A percentile compares a stretch with the other conserved stretches of the same genome.
Evolutionary conservation across 768 basidiomycete species (phyloP).

Genomic region (Tricholoma sp.): DNA sequence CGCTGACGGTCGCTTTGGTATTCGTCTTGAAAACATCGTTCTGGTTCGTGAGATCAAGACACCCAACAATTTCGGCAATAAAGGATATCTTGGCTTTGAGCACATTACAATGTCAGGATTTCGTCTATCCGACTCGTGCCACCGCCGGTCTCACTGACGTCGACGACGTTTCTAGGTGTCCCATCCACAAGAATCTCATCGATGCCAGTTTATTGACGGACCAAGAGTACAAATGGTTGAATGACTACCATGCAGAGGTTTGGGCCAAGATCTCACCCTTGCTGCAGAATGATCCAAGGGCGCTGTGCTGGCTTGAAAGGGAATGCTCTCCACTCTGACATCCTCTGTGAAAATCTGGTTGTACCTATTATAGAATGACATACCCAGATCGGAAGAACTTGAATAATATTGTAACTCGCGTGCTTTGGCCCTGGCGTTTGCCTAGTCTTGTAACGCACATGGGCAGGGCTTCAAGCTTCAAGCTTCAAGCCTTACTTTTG

Average conservation of each 20-base stretch:
- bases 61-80: conserved; percentile 73
- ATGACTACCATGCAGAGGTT: conserved; percentile 77
- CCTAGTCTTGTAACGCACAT: too few species aligned
- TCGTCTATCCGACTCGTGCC: not conserved
- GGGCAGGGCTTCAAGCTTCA: too few species aligned
- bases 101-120: conserved; percentile 73
- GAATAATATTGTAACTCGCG: too few species aligned
- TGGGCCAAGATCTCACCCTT: conserved; percentile 68
- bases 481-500: too few species aligned
- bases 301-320: conserved; percentile 57
- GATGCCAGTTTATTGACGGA: conserved; percentile 54
- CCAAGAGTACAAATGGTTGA: conserved; percentile 75
- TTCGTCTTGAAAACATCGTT: conserved; percentile 89
- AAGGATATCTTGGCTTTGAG: conserved; percentile 83
- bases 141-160: not conserved
- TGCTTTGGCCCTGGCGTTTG: too few species aligned
- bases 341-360: not conserved
- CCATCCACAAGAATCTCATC: conserved; percentile 83
- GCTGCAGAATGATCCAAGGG: conserved; percentile 55
- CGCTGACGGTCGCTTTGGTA: conserved; percentile 84
- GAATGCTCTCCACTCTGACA: conserved; percentile 43
- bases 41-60: conserved; percentile 70
- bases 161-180: conserved; percentile 46
- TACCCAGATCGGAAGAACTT: too few species aligned
- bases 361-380: too few species aligned